phyloP scores from a whole-genome alignment of 2,329 filamentous ascomycete species.

The Chrysoporthe cubensis region DNA sequence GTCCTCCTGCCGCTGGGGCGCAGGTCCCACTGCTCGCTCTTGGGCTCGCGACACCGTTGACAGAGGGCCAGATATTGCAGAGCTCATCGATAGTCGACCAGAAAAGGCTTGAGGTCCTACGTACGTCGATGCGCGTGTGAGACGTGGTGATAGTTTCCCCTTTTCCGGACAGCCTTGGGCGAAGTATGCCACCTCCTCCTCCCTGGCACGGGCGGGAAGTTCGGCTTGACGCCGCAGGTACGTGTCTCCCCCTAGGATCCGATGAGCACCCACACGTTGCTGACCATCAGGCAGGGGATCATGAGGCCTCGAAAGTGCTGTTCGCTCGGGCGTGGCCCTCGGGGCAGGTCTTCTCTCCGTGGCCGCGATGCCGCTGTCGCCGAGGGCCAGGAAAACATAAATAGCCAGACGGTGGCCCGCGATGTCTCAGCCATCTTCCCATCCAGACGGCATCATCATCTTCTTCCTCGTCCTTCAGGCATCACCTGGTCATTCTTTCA shows the following conservation, averaged over 20 bases:
- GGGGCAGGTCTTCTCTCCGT: not conserved
- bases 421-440: not conserved
- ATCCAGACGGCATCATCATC: not conserved
- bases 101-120: not conserved
- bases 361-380: not conserved
- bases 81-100: conserved; percentile 1
- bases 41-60: not conserved
- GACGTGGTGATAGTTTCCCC: conserved; percentile 2
- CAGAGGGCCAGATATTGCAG: not conserved
- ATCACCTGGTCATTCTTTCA: conserved; percentile 20
- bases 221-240: not conserved
- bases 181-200: not conserved
- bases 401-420: conserved; percentile 3
- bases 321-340: not conserved
- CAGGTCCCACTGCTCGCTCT: not conserved
- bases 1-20: not conserved
- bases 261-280: not conserved
- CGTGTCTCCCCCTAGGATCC: not conserved
- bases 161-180: conserved; percentile 2
- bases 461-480: conserved; percentile 25
- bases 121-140: not conserved
- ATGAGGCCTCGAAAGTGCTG: not conserved
- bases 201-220: not conserved
- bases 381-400: conserved; percentile 13
- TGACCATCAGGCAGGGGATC: not conserved